These are phyloP conservation scores for Scenedesmus sp. DNA, from an alignment of 163 green algal species.

Conservation along the genomic window DNA sequence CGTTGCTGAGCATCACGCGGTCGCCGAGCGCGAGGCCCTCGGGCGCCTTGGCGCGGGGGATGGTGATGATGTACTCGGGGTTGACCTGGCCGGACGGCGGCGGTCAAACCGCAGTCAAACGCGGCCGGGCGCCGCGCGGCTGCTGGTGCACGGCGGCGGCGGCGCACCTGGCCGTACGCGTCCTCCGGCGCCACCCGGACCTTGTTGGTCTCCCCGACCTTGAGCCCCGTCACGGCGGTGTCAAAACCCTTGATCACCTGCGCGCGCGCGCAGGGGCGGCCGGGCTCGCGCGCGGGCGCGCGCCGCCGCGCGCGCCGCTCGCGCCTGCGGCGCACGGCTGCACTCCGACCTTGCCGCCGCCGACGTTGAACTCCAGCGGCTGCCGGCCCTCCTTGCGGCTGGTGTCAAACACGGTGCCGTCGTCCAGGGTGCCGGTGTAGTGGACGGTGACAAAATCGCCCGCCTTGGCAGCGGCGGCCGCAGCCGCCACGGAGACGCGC, in stretches of 20 bases:
- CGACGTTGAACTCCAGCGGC: constrained; percentile 74
- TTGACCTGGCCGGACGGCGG: constrained; percentile 24
- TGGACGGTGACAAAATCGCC: constrained; percentile 32
- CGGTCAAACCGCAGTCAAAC: too few relatives aligned
- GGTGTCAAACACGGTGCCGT: constrained; percentile 63
- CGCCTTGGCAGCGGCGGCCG: constrained; percentile 1
- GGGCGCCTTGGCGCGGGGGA: constrained; percentile 60
- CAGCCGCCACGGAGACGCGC: too few relatives aligned
- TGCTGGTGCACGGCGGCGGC: too few relatives aligned
- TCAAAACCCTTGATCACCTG: constrained; percentile 75
- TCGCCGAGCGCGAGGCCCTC: constrained; percentile 57
- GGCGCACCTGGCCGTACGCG: neutral
- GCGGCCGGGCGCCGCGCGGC: too few relatives aligned
- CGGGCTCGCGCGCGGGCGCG: too few relatives aligned
- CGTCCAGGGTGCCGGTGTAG: constrained; percentile 50
- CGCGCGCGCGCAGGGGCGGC: too few relatives aligned
- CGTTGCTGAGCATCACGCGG: constrained; percentile 73
- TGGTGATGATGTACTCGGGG: constrained; percentile 36
- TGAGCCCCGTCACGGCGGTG: constrained; percentile 63
- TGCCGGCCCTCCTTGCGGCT: constrained; percentile 46
- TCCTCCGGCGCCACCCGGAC: neutral
- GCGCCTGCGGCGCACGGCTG: neutral
- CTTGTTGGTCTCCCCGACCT: constrained; percentile 59
- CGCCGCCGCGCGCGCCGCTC: too few relatives aligned
- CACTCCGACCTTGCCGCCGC: constrained; percentile 58